Base-by-base conservation (phyloP, 345 rosid genomes). In the Carallia pectinifolia region DNA sequence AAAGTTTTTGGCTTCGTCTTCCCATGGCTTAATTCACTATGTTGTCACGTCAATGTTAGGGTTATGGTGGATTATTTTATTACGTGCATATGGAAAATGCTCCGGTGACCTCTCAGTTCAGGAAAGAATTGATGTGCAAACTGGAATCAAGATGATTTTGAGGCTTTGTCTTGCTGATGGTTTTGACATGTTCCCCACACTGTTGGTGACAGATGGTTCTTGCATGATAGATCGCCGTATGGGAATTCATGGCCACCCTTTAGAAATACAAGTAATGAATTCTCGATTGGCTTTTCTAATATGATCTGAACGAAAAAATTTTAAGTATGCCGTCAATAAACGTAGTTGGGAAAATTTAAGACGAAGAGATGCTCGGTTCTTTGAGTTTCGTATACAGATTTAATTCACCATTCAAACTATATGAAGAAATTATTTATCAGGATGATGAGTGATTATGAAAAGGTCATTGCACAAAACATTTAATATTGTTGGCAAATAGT, bases 151-250 rank as follows among this genome's bases (percentile, higher is more conserved):
- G 72, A 91, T 91, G 97, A 93, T 91, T 70, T 69, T 93, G 64
- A 91, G 82, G 82, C 81, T 93, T 4, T 93, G 97, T 80, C 91
- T 93, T 60, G 96, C 98, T 70, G 98, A 93, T 86, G 96, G 97
- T 71, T 93, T 93, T 64, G 97, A 93, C 67, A 93, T 93, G 98
- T 93, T 91, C 58, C 97, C 98, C 19, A 91, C 98, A 72, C 64
- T 93, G 67, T 75, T 93, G 84, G 98, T 91, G 58, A 93, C 98
- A 4, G 98, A 93, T 87, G 98, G 97, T 23, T 91, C 98, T 55
- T 93, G 98, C 85, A 93, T 93, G 98, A 91, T 93, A 77, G 98
- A 93, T 73, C 97, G 98, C 52, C 91, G 96, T 40, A 93, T 93
- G 97, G 98, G 97, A 72, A 93, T 93, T 80, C 97, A 93, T 79